These are phyloP conservation scores for Flaveria trinervia DNA, from an alignment of 129 eudicot species.

Conservation along the genomic window DNA sequence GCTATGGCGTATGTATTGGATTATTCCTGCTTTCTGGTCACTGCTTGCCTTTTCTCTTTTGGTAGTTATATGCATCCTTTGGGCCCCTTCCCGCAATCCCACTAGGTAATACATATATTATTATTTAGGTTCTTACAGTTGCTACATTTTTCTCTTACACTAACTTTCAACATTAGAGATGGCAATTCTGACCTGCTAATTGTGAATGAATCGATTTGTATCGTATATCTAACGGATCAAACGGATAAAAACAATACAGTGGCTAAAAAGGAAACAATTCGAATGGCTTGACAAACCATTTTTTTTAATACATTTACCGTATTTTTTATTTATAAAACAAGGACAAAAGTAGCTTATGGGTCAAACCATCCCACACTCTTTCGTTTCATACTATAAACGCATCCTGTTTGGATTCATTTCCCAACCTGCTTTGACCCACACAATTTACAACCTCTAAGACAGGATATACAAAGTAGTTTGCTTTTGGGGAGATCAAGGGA, in stretches of 20 bases:
- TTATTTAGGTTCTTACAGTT: not conserved
- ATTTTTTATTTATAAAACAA: not conserved
- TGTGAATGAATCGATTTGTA: not conserved
- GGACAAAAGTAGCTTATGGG: not conserved
- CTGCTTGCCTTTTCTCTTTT: constrained; percentile 62
- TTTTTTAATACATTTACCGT: not conserved
- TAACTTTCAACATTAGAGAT: not conserved
- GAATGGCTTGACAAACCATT: not conserved
- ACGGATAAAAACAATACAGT: not conserved
- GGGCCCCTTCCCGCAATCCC: constrained; percentile 85
- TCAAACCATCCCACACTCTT: not conserved
- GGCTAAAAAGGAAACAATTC: not conserved
- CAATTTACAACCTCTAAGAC: not conserved
- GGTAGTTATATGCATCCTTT: constrained; percentile 62
- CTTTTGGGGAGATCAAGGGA: not conserved
- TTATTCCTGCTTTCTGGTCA: constrained; percentile 78
- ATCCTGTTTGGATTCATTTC: not conserved
- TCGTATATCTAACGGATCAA: not conserved
- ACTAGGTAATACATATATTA: constrained; percentile 48
- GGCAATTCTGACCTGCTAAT: not conserved
- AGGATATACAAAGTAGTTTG: not conserved
- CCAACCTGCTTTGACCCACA: not conserved
- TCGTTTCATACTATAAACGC: not conserved
- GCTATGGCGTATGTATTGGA: constrained; percentile 73
- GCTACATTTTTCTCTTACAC: not conserved